Base-by-base conservation (phyloP, 169 alveolate species). In the Theileria orientalis region DNA sequence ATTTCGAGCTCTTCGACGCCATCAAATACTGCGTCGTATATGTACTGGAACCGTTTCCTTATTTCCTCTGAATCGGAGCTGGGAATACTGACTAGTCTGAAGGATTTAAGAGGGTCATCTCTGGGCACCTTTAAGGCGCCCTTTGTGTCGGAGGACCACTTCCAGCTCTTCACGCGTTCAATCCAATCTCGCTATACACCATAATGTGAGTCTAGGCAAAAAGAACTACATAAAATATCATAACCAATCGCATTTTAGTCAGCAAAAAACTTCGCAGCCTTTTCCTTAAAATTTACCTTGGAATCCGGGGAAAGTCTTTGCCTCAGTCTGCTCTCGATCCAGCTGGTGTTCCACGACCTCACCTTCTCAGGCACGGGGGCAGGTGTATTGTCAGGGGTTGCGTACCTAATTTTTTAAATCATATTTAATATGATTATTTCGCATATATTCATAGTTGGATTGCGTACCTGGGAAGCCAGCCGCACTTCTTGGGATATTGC, bases 311-410 rank as follows among this genome's bases (percentile, higher is more conserved):
- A 66, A 25, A 80, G 78, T 51, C 63, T 80, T 21, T 30, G 49
- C 46, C 46, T 67, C 32, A 79, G 69, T 35, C 84, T 90, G 70
- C 72, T 84, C 62, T 90, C 91, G n/a, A 66, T 29, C 95, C 96
- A 92, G 25, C 73, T 86, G n/a, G 71, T 41, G 52, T 87, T 89
- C 95, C 95, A 91, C 23, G 93, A 92, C 14, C 73, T 76, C 0
- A 90, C 95, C 63, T 87, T 87, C 60, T 66, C 67, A 2, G 94
- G 95, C 33, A 56, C 63, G 14, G 94, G 94, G 19, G 95, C 94
- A 11, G 88, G 91, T 3, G 68, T 46, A 56, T 88, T 90, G 61
- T 91, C 84, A 19, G 96, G 95, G 3, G 95, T 91, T 6, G 95
- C 95, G 56, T 77, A 74, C 21, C 87, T 85, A 60, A 16, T 49